These are phyloP conservation scores for Orbilia quercus DNA, from an alignment of 2,329 filamentous ascomycete genomes.

Conservation along the genomic window DNA sequence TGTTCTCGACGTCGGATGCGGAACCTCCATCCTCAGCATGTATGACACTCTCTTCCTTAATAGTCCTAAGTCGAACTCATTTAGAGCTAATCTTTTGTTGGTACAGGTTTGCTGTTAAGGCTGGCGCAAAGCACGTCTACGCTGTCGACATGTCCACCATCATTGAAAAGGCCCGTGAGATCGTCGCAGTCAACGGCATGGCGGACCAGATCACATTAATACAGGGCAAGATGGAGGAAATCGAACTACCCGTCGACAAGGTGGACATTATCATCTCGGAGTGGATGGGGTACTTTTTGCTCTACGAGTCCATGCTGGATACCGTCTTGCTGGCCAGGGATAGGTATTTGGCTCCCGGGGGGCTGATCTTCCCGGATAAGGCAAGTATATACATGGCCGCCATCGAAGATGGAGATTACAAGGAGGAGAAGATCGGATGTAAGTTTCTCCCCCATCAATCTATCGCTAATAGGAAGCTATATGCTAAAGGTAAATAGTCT, in stretches of 20 bases:
- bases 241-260: conserved; percentile 89
- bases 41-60: conserved; percentile 66
- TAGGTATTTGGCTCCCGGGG: conserved; percentile 84
- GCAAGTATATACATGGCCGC: conserved; percentile 96
- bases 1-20: conserved; percentile 96
- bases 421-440: conserved; percentile 99
- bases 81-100: conserved; percentile 9
- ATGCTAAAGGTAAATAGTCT: conserved; percentile 71
- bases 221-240: conserved; percentile 99
- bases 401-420: conserved; percentile 99
- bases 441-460: conserved; percentile 66
- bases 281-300: conserved; percentile 99
- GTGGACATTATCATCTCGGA: conserved; percentile 99
- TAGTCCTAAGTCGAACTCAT: conserved; percentile 30
- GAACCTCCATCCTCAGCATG: conserved; percentile 98
- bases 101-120: conserved; percentile 90
- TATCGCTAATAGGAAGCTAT: background rate
- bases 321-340: conserved; percentile 97
- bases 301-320: conserved; percentile 99
- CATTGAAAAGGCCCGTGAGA: conserved; percentile 97
- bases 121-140: conserved; percentile 97
- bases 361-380: conserved; percentile 98
- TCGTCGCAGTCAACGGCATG: conserved; percentile 91
- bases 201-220: conserved; percentile 95
- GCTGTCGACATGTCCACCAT: conserved; percentile 99